Conservation (phyloP, 1,284 basidiomycete genomes). For the Cryptococcus sp. region DNA sequence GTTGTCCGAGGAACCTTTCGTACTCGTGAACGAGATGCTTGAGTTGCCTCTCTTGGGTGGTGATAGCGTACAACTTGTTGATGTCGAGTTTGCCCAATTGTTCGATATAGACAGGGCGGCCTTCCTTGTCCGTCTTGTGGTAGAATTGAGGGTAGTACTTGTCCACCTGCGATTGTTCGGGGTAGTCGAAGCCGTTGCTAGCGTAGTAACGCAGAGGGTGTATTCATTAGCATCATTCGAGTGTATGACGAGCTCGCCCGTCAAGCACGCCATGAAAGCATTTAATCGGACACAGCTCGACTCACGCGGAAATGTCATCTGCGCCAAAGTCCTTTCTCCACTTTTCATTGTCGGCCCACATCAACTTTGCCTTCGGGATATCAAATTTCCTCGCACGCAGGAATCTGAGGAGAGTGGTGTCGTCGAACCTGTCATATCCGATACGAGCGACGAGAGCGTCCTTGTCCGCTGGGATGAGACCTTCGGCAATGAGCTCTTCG, state of each 20-base stretch:
- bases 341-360: slow-evolving; percentile 80
- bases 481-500: slow-evolving; percentile 59
- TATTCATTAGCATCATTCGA: neutral
- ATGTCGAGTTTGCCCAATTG: slow-evolving; percentile 88
- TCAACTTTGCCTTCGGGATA: slow-evolving; percentile 73
- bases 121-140: slow-evolving; percentile 95
- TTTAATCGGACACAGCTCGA: slow-evolving; percentile 10
- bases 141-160: slow-evolving; percentile 96
- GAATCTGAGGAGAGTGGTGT: slow-evolving; percentile 80
- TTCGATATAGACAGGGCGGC: slow-evolving; percentile 94
- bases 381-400: slow-evolving; percentile 93
- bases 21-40: slow-evolving; percentile 90
- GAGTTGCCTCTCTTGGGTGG: slow-evolving; percentile 85
- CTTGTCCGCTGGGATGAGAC: slow-evolving; percentile 43
- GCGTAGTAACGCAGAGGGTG: slow-evolving; percentile 1
- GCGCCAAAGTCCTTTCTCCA: slow-evolving; percentile 90
- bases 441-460: slow-evolving; percentile 41
- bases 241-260: too few relatives aligned
- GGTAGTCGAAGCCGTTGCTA: slow-evolving; percentile 81
- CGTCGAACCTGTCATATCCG: slow-evolving; percentile 70
- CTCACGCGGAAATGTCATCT: slow-evolving; percentile 80
- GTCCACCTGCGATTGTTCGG: slow-evolving; percentile 79
- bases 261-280: too few relatives aligned
- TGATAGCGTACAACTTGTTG: slow-evolving; percentile 74
- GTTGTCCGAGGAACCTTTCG: slow-evolving; percentile 78